These are phyloP conservation scores for Pseudocercospora cruenta DNA, from an alignment of 2,329 filamentous ascomycete genomes.

Conservation along the genomic window DNA sequence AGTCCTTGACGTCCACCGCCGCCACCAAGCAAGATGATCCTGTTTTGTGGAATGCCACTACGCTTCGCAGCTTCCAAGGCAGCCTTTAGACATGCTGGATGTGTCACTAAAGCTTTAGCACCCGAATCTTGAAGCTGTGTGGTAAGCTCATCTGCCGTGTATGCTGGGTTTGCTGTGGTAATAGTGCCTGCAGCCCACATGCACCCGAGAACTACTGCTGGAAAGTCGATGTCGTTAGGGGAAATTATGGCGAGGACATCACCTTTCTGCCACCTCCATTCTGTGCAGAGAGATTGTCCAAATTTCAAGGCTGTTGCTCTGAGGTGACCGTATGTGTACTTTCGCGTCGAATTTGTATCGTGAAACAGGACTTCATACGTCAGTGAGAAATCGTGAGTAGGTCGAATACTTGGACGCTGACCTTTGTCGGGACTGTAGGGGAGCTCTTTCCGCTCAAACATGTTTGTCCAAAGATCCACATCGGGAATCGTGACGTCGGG, in stretches of 20 bases:
- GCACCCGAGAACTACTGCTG: slow-evolving; percentile 73
- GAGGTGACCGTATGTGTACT: slow-evolving; percentile 71
- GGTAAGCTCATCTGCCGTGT: slow-evolving; percentile 78
- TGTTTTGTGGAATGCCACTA: slow-evolving; percentile 70
- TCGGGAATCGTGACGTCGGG: slow-evolving; percentile 69
- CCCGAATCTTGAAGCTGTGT: slow-evolving; percentile 79
- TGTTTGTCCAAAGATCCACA: slow-evolving; percentile 74
- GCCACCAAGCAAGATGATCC: slow-evolving; percentile 71
- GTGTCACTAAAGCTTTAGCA: slow-evolving; percentile 75
- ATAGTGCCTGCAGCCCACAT: slow-evolving; percentile 80
- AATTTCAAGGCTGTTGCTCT: slow-evolving; percentile 69
- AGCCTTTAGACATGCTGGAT: slow-evolving; percentile 65
- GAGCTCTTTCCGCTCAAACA: slow-evolving; percentile 70
- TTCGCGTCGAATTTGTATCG: slow-evolving; percentile 69
- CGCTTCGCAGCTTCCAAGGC: slow-evolving; percentile 69
- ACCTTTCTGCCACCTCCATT: slow-evolving; percentile 77
- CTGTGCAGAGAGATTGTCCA: slow-evolving; percentile 73
- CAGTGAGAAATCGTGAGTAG: not conserved
- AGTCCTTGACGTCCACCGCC: not conserved
- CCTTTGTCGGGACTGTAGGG: slow-evolving; percentile 72
- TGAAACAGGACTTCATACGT: slow-evolving; percentile 69
- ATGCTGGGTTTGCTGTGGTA: slow-evolving; percentile 82
- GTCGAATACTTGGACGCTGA: slow-evolving; percentile 40
- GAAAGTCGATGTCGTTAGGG: slow-evolving; percentile 83
- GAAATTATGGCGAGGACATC: slow-evolving; percentile 81